phyloP scores from a whole-genome alignment of 2,329 filamentous ascomycete genomes.

The Pseudogymnoascus sp. region DNA sequence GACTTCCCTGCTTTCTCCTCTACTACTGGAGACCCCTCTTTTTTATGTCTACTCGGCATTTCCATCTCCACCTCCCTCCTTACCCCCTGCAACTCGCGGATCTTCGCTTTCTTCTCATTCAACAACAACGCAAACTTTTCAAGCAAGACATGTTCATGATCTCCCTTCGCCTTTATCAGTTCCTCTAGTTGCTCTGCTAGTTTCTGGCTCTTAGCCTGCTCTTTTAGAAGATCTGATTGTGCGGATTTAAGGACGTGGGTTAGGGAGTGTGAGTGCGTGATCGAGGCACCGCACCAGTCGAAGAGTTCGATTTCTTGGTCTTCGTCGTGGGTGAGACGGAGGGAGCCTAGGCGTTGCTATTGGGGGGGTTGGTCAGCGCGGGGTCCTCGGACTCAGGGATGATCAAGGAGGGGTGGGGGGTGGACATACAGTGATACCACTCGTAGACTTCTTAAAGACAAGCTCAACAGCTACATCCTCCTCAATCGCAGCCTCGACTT shows the following conservation, averaged over 20 bases:
- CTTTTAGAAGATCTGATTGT: conserved; percentile 34
- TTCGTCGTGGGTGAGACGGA: conserved; percentile 45
- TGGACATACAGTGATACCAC: conserved; percentile 55
- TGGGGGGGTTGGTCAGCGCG: conserved; percentile 17
- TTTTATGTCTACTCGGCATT: conserved; percentile 25
- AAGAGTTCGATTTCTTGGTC: conserved; percentile 55
- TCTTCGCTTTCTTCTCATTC: conserved; percentile 74
- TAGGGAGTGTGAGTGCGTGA: conserved; percentile 27
- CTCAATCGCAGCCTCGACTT: conserved; percentile 51
- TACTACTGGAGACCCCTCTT: not conserved
- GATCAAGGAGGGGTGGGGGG: too few species aligned
- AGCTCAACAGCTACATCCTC: conserved; percentile 45
- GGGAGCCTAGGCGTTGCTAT: conserved; percentile 62
- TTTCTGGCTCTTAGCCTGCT: conserved; percentile 48
- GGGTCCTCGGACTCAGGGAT: not conserved
- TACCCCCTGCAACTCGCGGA: conserved; percentile 61
- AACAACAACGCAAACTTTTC: conserved; percentile 62
- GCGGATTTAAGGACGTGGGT: conserved; percentile 20
- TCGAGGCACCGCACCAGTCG: conserved; percentile 59
- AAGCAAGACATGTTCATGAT: conserved; percentile 57
- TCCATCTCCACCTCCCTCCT: conserved; percentile 24
- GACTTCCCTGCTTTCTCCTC: conserved; percentile 25
- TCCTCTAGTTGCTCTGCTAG: conserved; percentile 57
- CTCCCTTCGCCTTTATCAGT: conserved; percentile 55
- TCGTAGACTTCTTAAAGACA: conserved; percentile 54